phyloP scores from a whole-genome alignment of 345 rosid species.

The Firmiana major region DNA sequence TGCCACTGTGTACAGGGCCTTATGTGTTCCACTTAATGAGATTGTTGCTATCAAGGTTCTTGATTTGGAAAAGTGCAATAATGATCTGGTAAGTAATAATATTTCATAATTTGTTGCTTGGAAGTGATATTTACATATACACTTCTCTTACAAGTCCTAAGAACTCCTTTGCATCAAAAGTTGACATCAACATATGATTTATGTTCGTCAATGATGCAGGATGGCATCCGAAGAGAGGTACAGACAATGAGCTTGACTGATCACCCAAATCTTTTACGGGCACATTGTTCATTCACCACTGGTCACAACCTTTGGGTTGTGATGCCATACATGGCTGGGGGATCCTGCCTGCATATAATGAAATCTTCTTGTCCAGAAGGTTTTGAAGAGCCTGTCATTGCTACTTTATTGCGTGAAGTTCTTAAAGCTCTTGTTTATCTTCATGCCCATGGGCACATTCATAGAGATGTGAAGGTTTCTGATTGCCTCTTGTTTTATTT shows the following conservation, averaged over 20 bases:
- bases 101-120: conserved; percentile 10
- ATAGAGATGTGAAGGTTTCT: conserved; percentile 95
- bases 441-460: conserved; percentile 92
- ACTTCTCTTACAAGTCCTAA: not conserved
- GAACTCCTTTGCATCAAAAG: not conserved
- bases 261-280: conserved; percentile 81
- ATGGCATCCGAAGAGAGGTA: conserved; percentile 93
- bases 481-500: conserved; percentile 9
- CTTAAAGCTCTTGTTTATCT: conserved; percentile 95
- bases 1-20: conserved; percentile 83
- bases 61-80: conserved; percentile 95
- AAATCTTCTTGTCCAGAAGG: conserved; percentile 80
- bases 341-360: conserved; percentile 96
- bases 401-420: conserved; percentile 79
- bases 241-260: conserved; percentile 88
- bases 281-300: conserved; percentile 87
- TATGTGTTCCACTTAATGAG: conserved; percentile 84
- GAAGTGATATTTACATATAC: conserved; percentile 7
- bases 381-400: conserved; percentile 94
- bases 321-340: conserved; percentile 99
- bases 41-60: conserved; percentile 93
- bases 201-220: conserved; percentile 47
- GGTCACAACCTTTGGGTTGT: conserved; percentile 93
- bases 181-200: not conserved
- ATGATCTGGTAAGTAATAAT: conserved; percentile 61